Base-by-base conservation (phyloP, 148 eudicot species). In the Camellia granthamiana region DNA sequence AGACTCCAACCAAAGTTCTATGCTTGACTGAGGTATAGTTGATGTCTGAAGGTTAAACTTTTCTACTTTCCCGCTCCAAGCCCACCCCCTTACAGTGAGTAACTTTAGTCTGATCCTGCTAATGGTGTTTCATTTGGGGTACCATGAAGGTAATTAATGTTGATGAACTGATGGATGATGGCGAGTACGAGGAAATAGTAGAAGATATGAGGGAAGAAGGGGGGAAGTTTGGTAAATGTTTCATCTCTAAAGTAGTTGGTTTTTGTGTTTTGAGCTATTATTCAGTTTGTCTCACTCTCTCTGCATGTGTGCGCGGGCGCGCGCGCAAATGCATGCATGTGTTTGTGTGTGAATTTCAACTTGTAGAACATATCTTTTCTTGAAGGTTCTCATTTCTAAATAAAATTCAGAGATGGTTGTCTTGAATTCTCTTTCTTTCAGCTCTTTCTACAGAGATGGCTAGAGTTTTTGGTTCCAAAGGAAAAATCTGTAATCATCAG, bases 201-300 rank as follows among this genome's bases (percentile, higher is more conserved):
- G 94, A 93, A 75, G 98, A 95, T 80, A 95, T 95, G 98, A 87
- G 85, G 83, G 91, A 91, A 49, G 98, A 93, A 83, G 87, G 97
- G 84, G 89, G 85, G 62, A 95, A 95, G 75, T 95, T 89, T 85
- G 98, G 98, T 95, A 81, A 78, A 59, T 75, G 66, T 46, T 76
- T 43, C 21, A 49, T 59, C 75, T 52, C n/a, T 81, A 52, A 8
- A n/a, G 38, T 66, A 54, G 59, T 47, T 69, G 14, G 14, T 5
- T 81, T 46, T 75, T 70, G 18, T 14, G 38, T 54, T 63, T 81
- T 72, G 13, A 5, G 71, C 14, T 75, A 13, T 69, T 49, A 63
- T 49, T 4, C 52, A 49, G 52, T 49, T 49, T 49, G 52, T 49
- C 5, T 49, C 52, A 49, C 52, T 49, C 52, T 49, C 3, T 49